These are phyloP conservation scores for Cutaneotrichosporon cutaneum DNA, from an alignment of 1,284 basidiomycete species.

Conservation along the genomic window DNA sequence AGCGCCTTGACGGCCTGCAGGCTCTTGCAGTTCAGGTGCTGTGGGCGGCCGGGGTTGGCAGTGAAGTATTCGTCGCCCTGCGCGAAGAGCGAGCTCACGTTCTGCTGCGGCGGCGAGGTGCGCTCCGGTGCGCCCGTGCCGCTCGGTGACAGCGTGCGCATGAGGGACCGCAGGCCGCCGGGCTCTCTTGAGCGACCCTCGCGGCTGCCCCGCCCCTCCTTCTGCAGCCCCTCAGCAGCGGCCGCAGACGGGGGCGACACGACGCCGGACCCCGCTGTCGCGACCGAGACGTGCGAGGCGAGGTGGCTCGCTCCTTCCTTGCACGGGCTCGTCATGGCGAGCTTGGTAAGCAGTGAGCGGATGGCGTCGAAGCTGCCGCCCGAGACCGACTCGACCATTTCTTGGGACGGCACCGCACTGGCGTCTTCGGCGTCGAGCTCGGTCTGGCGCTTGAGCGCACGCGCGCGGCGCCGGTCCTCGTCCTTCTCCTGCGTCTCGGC, in stretches of 20 bases:
- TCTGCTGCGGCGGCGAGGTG: neutral
- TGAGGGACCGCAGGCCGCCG: constrained; percentile 35
- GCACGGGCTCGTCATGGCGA: constrained; percentile 45
- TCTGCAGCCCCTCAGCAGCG: neutral
- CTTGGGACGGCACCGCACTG: constrained; percentile 29
- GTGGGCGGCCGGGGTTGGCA: neutral
- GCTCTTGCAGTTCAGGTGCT: constrained; percentile 47
- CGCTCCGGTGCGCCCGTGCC: neutral
- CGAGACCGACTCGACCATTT: constrained; percentile 32
- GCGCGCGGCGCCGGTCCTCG: constrained; percentile 38
- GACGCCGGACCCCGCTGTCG: neutral
- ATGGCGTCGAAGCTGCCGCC: constrained; percentile 49
- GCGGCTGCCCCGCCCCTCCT: constrained; percentile 7
- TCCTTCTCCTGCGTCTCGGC: constrained; percentile 52
- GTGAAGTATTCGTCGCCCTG: constrained; percentile 12
- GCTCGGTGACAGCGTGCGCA: constrained; percentile 38
- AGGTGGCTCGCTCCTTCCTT: neutral
- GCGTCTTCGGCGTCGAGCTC: constrained; percentile 44
- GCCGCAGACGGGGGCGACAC: neutral
- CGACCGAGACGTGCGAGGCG: constrained; percentile 2
- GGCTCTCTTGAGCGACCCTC: constrained; percentile 16
- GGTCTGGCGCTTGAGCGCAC: constrained; percentile 23
- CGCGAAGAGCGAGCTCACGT: constrained; percentile 9
- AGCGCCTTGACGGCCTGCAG: constrained; percentile 51
- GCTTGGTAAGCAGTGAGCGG: constrained; percentile 42